Percentiles rank a stretch among this genome's conserved stretches.
Conservation (phyloP, 2,329 filamentous ascomycete genomes). For the Mollisia scopiformis region DNA sequence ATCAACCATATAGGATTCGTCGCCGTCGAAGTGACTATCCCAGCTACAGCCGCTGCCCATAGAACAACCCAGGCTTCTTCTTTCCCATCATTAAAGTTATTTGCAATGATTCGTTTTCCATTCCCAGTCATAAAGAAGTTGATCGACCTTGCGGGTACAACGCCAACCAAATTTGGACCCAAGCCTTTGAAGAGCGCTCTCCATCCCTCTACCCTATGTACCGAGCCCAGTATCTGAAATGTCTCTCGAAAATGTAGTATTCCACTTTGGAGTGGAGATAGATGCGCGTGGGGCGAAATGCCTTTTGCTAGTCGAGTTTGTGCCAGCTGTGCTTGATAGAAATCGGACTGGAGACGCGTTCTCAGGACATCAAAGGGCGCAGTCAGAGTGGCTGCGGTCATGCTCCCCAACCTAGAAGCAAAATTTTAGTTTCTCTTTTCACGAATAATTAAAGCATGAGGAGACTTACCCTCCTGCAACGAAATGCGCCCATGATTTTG, state of each 20-base stretch:
- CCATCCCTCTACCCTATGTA: slow-evolving; percentile 81
- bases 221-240: slow-evolving; percentile 79
- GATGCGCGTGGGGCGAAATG: slow-evolving; percentile 52
- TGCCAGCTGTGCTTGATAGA: slow-evolving; percentile 84
- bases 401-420: slow-evolving; percentile 72
- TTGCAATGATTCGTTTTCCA: slow-evolving; percentile 79
- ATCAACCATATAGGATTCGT: slow-evolving; percentile 98
- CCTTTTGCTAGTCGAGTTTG: slow-evolving; percentile 62
- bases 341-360: slow-evolving; percentile 90
- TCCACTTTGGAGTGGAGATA: slow-evolving; percentile 68
- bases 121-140: slow-evolving; percentile 96
- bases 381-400: slow-evolving; percentile 90
- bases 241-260: slow-evolving; percentile 82
- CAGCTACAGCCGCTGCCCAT: slow-evolving; percentile 74
- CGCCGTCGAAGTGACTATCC: slow-evolving; percentile 83
- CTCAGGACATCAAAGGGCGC: slow-evolving; percentile 93
- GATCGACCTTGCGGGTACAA: slow-evolving; percentile 86
- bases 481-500: slow-evolving; percentile 90
- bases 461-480: slow-evolving; percentile 80
- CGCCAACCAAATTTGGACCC: slow-evolving; percentile 86
- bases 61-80: slow-evolving; percentile 79
- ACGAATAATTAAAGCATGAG: background rate
- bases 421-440: slow-evolving; percentile 12
- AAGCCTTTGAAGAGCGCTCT: slow-evolving; percentile 91
- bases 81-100: slow-evolving; percentile 71